phyloP scores from a whole-genome alignment of 73 alveolate genomes.

The Paramecium caudatum region DNA sequence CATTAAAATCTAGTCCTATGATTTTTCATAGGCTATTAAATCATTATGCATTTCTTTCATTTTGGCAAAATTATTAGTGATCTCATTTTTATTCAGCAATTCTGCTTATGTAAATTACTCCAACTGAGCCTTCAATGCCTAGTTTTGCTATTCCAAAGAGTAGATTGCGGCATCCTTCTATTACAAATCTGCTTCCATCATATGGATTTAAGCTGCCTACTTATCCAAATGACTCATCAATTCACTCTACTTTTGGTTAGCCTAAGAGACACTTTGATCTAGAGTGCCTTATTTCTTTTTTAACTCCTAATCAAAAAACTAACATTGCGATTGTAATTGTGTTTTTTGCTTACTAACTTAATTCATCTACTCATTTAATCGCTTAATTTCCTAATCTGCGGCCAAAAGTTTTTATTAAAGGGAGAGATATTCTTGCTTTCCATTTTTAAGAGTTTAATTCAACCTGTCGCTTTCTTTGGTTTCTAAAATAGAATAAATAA shows the following conservation, averaged over 20 bases:
- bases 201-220: background rate
- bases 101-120: background rate
- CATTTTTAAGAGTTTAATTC: background rate
- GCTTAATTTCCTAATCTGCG: background rate
- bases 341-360: background rate
- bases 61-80: constrained; percentile 6
- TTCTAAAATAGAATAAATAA: background rate
- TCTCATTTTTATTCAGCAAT: constrained; percentile 2
- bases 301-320: background rate
- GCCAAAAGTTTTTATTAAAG: background rate
- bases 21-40: constrained; percentile 12
- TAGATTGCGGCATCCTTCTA: background rate
- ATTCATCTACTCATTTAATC: background rate
- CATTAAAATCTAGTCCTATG: background rate
- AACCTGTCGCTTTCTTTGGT: background rate
- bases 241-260: background rate
- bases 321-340: background rate
- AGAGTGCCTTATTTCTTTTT: constrained; percentile 24
- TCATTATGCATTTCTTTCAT: constrained; percentile 54
- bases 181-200: background rate
- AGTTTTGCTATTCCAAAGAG: background rate
- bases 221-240: background rate
- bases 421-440: background rate
- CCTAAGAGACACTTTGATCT: constrained; percentile 7
- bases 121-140: background rate